These are phyloP conservation scores for Aspergillus sp. DNA, from an alignment of 2,329 filamentous ascomycete genomes.

Conservation along the genomic window DNA sequence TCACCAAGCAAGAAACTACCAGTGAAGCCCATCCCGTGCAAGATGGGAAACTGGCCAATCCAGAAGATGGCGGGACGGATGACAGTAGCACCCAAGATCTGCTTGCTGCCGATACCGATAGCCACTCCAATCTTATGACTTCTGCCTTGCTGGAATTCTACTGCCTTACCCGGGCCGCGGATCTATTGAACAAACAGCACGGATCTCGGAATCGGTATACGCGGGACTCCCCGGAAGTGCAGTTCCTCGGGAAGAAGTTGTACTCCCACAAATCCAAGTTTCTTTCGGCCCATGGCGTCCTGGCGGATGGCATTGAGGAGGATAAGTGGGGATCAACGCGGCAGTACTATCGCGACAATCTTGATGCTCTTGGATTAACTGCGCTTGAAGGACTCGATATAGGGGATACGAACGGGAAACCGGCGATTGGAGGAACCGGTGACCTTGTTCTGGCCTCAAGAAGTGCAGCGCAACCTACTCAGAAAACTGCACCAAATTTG, in stretches of 20 bases:
- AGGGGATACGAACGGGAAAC: conserved; percentile 18
- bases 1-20: conserved; percentile 2
- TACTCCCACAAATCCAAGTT: conserved; percentile 45
- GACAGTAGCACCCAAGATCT: conserved; percentile 20
- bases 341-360: conserved; percentile 44
- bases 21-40: not conserved
- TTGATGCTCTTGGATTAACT: conserved; percentile 41
- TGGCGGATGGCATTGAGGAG: conserved; percentile 40
- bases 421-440: conserved; percentile 21
- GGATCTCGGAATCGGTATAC: conserved; percentile 36
- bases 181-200: conserved; percentile 43
- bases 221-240: conserved; percentile 43
- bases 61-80: conserved; percentile 1
- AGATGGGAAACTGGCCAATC: conserved; percentile 1
- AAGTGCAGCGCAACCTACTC: conserved; percentile 17
- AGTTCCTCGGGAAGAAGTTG: conserved; percentile 42
- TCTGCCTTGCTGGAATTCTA: conserved; percentile 47
- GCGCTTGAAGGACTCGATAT: conserved; percentile 38
- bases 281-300: conserved; percentile 41
- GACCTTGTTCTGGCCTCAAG: conserved; percentile 23
- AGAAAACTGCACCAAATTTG: conserved; percentile 14
- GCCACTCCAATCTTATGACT: conserved; percentile 44
- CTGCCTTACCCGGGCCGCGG: conserved; percentile 43
- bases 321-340: conserved; percentile 37
- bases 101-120: conserved; percentile 33